Evolutionary conservation across 176 grass and related monocot genomes (phyloP).

Genomic region (Oryza meridionalis): DNA sequence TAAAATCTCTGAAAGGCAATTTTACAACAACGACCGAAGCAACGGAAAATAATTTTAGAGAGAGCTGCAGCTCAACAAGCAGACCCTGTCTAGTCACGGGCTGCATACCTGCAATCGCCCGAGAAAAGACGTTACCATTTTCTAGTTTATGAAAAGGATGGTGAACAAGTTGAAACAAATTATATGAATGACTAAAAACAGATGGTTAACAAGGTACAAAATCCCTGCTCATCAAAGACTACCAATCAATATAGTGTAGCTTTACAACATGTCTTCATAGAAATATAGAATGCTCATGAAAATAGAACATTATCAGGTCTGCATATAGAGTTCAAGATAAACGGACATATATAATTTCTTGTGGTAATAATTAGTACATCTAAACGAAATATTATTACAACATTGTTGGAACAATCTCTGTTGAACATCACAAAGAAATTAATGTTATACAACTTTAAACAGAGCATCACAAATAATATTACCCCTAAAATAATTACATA

Average conservation of each 20-base stretch:
- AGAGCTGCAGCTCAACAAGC: too few species aligned
- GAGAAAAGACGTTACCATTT: not conserved
- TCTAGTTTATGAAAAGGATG: not conserved
- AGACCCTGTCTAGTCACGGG: not conserved
- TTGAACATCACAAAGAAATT: not conserved
- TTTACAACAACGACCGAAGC: too few species aligned
- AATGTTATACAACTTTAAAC: not conserved
- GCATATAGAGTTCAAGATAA: too few species aligned
- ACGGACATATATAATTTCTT: not conserved
- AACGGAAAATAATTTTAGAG: too few species aligned
- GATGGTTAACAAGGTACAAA: not conserved
- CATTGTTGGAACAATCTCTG: not conserved
- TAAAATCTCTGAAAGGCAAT: too few species aligned
- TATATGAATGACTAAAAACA: too few species aligned
- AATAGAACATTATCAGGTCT: not conserved
- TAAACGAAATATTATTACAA: not conserved
- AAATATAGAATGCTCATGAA: not conserved
- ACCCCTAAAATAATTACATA: conserved; percentile 24
- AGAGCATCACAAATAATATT: not conserved
- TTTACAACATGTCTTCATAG: not conserved
- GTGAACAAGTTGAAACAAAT: not conserved
- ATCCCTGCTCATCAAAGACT: not conserved
- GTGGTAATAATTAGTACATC: not conserved
- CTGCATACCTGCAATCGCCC: too few species aligned
- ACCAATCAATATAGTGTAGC: not conserved